phyloP scores from a whole-genome alignment of 139 green algal genomes.

The Picochlorum sp. region DNA sequence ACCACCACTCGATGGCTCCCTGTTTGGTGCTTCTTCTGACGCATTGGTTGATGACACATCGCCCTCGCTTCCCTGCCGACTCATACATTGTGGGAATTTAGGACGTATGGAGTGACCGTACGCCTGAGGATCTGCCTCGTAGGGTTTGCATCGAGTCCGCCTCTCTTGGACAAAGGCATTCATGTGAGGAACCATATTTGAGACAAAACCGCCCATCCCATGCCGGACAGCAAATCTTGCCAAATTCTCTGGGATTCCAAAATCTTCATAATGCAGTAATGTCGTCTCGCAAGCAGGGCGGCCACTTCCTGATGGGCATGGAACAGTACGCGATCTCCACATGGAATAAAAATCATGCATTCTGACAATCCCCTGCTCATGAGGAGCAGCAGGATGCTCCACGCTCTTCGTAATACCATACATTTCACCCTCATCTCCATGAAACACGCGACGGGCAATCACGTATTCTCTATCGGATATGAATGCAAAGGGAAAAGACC shows the following conservation, averaged over 20 bases:
- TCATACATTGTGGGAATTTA: not conserved
- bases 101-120: conserved; percentile 16
- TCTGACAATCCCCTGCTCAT: conserved; percentile 22
- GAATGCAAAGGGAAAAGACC: conserved; percentile 84
- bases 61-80: not conserved
- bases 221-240: conserved; percentile 55
- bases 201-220: conserved; percentile 85
- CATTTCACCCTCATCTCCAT: conserved; percentile 31
- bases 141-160: conserved; percentile 27
- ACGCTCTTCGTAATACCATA: conserved; percentile 52
- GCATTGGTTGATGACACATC: not conserved
- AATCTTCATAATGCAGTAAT: conserved; percentile 83
- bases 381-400: conserved; percentile 32
- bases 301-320: conserved; percentile 50
- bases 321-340: conserved; percentile 53
- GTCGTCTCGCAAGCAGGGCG: conserved; percentile 61
- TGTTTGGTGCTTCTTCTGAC: too few relatives aligned
- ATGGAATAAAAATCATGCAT: conserved; percentile 45
- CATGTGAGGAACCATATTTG: conserved; percentile 52
- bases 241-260: conserved; percentile 60
- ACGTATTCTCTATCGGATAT: conserved; percentile 76
- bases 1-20: not conserved
- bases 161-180: conserved; percentile 50
- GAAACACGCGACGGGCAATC: conserved; percentile 59
- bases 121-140: conserved; percentile 15